Conservation (phyloP, 139 green algal species). For the Micractinium sp. region DNA sequence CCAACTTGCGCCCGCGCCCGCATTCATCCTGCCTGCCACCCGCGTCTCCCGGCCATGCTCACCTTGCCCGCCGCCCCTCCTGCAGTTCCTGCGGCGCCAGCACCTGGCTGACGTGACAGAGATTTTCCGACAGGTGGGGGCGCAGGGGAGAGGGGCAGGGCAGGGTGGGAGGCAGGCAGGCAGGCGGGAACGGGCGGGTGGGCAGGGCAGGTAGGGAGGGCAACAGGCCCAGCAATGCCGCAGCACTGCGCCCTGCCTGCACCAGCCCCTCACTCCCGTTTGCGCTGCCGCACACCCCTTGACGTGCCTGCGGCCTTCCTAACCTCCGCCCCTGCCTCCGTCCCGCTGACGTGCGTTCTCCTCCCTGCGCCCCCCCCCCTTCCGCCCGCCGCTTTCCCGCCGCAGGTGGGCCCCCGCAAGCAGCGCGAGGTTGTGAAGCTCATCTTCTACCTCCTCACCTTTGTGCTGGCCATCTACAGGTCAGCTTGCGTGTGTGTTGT, state of each 20-base stretch:
- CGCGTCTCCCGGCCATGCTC: not conserved
- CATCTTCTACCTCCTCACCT: constrained; percentile 61
- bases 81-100: constrained; percentile 24
- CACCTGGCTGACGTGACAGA: constrained; percentile 73
- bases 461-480: constrained; percentile 71
- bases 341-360: too few species aligned
- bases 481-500: constrained; percentile 13
- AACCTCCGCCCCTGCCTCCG: not conserved
- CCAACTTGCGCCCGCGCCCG: not conserved
- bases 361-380: too few species aligned
- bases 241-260: too few species aligned
- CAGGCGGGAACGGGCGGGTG: not conserved
- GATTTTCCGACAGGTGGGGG: constrained; percentile 58
- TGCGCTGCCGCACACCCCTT: not conserved
- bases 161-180: not conserved
- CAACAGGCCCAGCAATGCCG: too few species aligned
- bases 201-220: not conserved
- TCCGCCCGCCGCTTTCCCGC: too few species aligned
- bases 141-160: not conserved
- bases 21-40: not conserved
- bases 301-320: not conserved
- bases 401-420: constrained; percentile 40
- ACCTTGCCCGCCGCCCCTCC: not conserved
- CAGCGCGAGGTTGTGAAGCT: constrained; percentile 67
- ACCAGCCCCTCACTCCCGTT: not conserved